Percentiles rank a stretch among this genome's conserved stretches.
These are phyloP conservation scores for Gymnopilus junonius DNA, from an alignment of 768 basidiomycete species.

Conservation along the genomic window DNA sequence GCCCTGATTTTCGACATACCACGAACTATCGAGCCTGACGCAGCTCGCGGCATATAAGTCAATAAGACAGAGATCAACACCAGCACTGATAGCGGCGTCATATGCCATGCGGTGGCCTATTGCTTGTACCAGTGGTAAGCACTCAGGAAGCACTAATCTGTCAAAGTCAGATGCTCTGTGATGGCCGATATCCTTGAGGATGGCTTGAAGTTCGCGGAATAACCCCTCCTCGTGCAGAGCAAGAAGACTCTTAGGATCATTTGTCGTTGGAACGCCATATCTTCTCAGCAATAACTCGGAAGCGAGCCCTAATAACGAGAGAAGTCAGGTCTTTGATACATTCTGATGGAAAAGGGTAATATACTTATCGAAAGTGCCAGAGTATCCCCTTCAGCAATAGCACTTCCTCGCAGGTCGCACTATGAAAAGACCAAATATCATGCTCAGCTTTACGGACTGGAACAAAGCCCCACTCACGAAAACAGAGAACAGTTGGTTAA, in stretches of 20 bases:
- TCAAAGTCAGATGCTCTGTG: constrained; percentile 14
- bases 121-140: constrained; percentile 26
- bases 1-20: not conserved
- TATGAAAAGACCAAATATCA: not conserved
- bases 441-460: not conserved
- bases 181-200: not conserved
- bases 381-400: constrained; percentile 27
- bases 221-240: not conserved
- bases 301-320: not conserved
- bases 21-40: not conserved
- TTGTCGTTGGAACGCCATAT: not conserved
- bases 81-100: constrained; percentile 24
- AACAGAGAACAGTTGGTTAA: constrained; percentile 31
- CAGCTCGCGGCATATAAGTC: not conserved
- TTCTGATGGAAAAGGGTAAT: not conserved
- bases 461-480: constrained; percentile 25
- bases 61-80: not conserved
- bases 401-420: constrained; percentile 18
- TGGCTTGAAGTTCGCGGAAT: not conserved
- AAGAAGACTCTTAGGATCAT: not conserved
- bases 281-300: not conserved
- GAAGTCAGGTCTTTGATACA: not conserved
- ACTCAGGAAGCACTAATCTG: constrained; percentile 22
- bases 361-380: constrained; percentile 24
- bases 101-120: constrained; percentile 33